Evolutionary conservation across 495 filamentous ascomycete genomes (phyloP), one percentile per base, ranked within the genome.

Genomic region (Aspergillus sclerotioniger): DNA sequence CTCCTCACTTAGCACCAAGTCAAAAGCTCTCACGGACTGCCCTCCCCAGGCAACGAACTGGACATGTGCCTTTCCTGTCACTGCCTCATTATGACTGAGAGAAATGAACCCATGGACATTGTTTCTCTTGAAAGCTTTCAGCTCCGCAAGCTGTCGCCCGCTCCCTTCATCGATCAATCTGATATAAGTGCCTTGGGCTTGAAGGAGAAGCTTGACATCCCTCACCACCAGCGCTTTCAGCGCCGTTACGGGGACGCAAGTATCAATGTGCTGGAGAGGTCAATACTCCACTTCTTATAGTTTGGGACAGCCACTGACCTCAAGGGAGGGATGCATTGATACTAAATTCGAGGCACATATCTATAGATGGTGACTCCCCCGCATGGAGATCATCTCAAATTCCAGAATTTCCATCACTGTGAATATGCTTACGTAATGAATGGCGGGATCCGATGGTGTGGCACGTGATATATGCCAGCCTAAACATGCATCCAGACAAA

Each of bases 21-120:
- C 69, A 60, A 87, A 82, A 32, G 89, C 65, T 48, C 82, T 83
- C n/a, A 96, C 66, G 44, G 82, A 85, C 3, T 80, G 80, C 31
- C 92, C 91, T 69, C 95, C 90, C 67, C 87, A 93, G 0, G 81
- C 82, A 9, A 96, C 68, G 13, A 96, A 64, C 21, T 77, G 76
- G 25, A 74, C 56, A 58, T 67, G 56, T 37, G 62, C 69, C 28
- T 67, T 57, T 2, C 37, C 59, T 41, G 62, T 59, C 6, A 62
- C 41, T 25, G 61, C 50, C n/a, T 58, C 41, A 16, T 20, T 47
- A 37, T 60, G 51, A 28, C 62, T 53, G 12, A 76, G 62, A 46
- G 60, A 39, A 37, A 73, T 61, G 53, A 77, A 74, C 6, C 76
- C 76, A 59, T 79, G 75, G 10, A 78, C 58, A 63, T 77, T 69